phyloP scores from a whole-genome alignment of 352 stramenopile species.

The Aphanomyces invadans region DNA sequence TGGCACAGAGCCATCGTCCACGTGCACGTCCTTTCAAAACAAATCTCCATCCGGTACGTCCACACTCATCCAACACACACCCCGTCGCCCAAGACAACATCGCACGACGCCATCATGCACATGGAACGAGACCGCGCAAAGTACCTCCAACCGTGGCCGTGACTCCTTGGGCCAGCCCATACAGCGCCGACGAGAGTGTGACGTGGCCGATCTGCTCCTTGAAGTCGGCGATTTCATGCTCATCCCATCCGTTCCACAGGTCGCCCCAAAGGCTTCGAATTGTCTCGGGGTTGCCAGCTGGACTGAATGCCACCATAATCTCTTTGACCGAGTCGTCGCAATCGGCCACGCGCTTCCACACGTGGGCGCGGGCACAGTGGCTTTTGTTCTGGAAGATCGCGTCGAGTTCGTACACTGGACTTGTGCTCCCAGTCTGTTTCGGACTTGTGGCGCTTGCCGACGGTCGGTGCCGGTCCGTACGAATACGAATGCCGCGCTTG shows the following conservation, averaged over 20 bases:
- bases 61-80: too few species aligned
- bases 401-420: conserved; percentile 74
- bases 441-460: conserved; percentile 32
- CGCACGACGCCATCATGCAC: background rate
- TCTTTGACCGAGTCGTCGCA: conserved; percentile 26
- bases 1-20: too few species aligned
- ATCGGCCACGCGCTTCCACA: conserved; percentile 50
- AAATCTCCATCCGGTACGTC: too few species aligned
- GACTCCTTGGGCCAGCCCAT: conserved; percentile 37
- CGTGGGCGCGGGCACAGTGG: conserved; percentile 60
- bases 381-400: conserved; percentile 82
- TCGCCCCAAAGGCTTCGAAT: conserved; percentile 78
- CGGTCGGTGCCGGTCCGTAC: conserved; percentile 45
- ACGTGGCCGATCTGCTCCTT: conserved; percentile 72
- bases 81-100: too few species aligned
- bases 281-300: conserved; percentile 68
- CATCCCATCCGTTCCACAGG: conserved; percentile 81
- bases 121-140: too few species aligned
- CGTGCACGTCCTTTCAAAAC: too few species aligned
- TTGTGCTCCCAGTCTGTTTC: conserved; percentile 30
- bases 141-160: conserved; percentile 42
- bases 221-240: conserved; percentile 73
- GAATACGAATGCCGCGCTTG: conserved; percentile 65
- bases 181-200: conserved; percentile 59
- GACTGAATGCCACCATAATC: conserved; percentile 74